Base-by-base conservation (phyloP, 306 rosid species). In the Arachis stenosperma region DNA sequence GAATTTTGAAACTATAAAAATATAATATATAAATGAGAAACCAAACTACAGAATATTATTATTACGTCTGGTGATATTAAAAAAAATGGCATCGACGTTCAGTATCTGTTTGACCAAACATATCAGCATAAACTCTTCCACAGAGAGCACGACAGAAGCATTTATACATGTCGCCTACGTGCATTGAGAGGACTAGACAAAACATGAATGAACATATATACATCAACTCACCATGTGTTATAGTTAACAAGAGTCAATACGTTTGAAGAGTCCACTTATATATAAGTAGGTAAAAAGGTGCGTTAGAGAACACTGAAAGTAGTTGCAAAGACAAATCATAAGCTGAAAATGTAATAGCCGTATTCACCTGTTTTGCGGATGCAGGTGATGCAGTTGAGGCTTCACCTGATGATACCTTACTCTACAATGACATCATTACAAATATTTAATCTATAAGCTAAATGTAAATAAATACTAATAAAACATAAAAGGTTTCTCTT, bases 181-280 rank as follows among this genome's bases (percentile, higher is more conserved):
- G 33, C 27, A 14, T 15, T 33, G 8, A 73, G 36, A 74, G 30
- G 53, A 8, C 67, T 44, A 15, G 41, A 14, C 15, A 15, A 39
- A 65, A 73, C 52, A 51, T 33, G 62, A 43, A 67, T 17, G 40
- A 36, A 48, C 11, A 30, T 53, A 64, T 54, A 39, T 29, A 13
- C 68, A 65, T 56, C 55, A 57, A 56, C n/a, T 62, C 40, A 37
- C 44, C 12, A 54, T 3, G 53, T 22, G 62, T 70, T n/a, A 22
- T 47, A 64, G 14, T 63, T 54, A 65, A 64, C 73, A 65, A 22
- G 50, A 78, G 33, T 44, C 13, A 22, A 50, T 15, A 66, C 46
- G 36, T 33, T 73, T 61, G 42, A 10, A 30, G 10, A 33, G 7
- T 66, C 12, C 69, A 72, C 63, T 29, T 8, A 41, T 40, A 17